Evolutionary conservation across 1,284 basidiomycete species (phyloP).

Genomic region (Ustilago bromivora): DNA sequence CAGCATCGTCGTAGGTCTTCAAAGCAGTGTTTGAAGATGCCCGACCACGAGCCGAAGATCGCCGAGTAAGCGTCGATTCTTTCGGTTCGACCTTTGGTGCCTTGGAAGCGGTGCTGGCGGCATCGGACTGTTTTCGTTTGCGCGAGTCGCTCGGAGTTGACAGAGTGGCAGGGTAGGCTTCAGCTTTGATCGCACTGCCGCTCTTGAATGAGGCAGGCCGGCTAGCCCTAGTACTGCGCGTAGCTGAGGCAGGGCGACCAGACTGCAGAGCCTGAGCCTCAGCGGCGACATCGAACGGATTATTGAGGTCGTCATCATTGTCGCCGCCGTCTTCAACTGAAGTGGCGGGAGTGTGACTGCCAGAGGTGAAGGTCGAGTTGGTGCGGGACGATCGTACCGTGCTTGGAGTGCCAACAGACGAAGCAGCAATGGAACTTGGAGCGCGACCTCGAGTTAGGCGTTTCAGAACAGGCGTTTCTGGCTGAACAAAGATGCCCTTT

Average conservation of each 20-base stretch:
- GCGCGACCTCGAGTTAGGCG: constrained; percentile 15
- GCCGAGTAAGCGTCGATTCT: constrained; percentile 2
- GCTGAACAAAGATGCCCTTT: not conserved
- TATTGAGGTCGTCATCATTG: constrained; percentile 21
- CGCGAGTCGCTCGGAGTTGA: constrained; percentile 11
- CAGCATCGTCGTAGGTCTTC: constrained; percentile 20
- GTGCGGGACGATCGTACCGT: constrained; percentile 41
- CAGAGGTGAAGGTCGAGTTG: constrained; percentile 39
- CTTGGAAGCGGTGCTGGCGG: constrained; percentile 6
- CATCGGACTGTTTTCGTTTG: constrained; percentile 29
- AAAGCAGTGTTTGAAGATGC: constrained; percentile 11
- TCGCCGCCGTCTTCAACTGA: constrained; percentile 42
- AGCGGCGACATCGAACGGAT: not conserved
- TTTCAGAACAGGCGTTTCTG: constrained; percentile 5
- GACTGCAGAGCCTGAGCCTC: constrained; percentile 1
- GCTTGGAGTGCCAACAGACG: constrained; percentile 27
- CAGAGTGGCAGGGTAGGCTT: not conserved
- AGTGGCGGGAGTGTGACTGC: constrained; percentile 52
- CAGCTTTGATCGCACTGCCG: not conserved
- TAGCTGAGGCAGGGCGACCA: constrained; percentile 8
- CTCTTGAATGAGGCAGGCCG: constrained; percentile 30
- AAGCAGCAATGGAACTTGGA: constrained; percentile 28
- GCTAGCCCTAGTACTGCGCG: constrained; percentile 8
- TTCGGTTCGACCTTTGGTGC: constrained; percentile 13
- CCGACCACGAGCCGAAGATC: constrained; percentile 11